phyloP scores from a whole-genome alignment of 1,284 basidiomycete genomes.

The Boletus smithii region DNA sequence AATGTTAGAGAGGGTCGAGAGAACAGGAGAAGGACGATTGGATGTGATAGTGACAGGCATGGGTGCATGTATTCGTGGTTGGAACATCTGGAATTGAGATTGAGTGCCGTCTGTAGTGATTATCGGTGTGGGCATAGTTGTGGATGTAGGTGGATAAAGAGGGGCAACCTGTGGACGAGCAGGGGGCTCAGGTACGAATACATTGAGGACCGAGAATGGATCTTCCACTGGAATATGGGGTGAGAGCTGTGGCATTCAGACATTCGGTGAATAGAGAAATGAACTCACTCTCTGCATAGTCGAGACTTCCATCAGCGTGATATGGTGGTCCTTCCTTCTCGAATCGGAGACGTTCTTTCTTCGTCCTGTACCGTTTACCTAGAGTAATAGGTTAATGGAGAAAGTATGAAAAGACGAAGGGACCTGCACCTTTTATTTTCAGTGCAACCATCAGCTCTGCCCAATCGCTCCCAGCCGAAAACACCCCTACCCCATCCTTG shows the following conservation, averaged over 20 bases:
- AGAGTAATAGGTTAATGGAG: background rate
- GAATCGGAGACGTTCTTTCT: conserved; percentile 69
- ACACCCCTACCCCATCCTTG: conserved; percentile 67
- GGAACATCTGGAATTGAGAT: conserved; percentile 1
- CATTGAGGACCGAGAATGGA: conserved; percentile 64
- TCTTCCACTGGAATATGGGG: conserved; percentile 60
- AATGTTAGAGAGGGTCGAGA: conserved; percentile 14
- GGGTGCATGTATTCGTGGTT: conserved; percentile 2
- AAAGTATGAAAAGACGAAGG: background rate
- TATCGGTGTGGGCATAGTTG: background rate
- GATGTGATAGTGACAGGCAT: conserved; percentile 16
- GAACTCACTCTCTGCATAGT: conserved; percentile 60
- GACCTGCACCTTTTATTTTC: conserved; percentile 60
- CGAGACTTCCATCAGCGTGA: conserved; percentile 65
- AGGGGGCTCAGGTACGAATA: conserved; percentile 55
- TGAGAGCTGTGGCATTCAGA: background rate
- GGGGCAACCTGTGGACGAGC: conserved; percentile 54
- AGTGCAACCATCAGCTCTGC: conserved; percentile 64
- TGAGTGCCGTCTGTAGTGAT: conserved; percentile 5
- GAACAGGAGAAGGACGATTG: conserved; percentile 15
- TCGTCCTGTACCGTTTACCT: conserved; percentile 75
- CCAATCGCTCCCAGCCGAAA: conserved; percentile 65
- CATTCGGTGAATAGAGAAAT: conserved; percentile 1
- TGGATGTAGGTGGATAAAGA: conserved; percentile 46
- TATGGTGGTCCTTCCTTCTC: conserved; percentile 70